phyloP scores from a whole-genome alignment of 192 early-diverging fungal genomes.

The Mortierella claussenii region DNA sequence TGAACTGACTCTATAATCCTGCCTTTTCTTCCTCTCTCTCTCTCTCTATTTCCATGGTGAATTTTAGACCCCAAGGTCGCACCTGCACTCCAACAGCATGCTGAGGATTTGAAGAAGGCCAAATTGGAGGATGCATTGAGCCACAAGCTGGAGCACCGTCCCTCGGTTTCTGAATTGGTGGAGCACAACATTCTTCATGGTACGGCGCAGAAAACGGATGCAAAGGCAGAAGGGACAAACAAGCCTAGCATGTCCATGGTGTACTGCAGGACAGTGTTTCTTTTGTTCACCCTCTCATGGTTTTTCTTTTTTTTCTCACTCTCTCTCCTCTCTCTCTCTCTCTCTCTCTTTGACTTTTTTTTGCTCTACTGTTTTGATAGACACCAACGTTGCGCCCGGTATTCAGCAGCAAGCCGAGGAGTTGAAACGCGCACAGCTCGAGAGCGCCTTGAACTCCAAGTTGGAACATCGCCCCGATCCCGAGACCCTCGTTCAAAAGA shows the following conservation, averaged over 20 bases:
- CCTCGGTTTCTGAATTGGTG: slow-evolving; percentile 60
- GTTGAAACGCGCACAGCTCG: slow-evolving; percentile 50
- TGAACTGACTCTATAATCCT: no score
- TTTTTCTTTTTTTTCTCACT: background rate
- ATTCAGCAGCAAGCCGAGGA: slow-evolving; percentile 54
- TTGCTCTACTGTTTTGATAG: no score
- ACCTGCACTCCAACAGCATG: slow-evolving; percentile 55
- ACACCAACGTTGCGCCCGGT: slow-evolving; percentile 54
- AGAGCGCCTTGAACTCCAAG: slow-evolving; percentile 53
- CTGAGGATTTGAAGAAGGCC: slow-evolving; percentile 57
- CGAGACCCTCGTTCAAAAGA: background rate
- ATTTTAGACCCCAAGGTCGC: slow-evolving; percentile 56
- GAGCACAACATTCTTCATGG: slow-evolving; percentile 61
- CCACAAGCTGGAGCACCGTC: slow-evolving; percentile 65
- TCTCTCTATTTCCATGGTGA: background rate
- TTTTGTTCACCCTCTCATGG: background rate
- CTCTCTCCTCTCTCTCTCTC: no score
- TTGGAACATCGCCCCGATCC: slow-evolving; percentile 33
- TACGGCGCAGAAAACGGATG: background rate
- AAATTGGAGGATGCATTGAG: slow-evolving; percentile 64
- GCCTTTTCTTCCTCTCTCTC: background rate
- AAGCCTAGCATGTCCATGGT: no score
- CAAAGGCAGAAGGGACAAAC: background rate
- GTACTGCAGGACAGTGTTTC: background rate
- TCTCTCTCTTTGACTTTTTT: no score